These are phyloP conservation scores for Ascodesmis nigricans DNA, from an alignment of 495 filamentous ascomycete species.

Conservation along the genomic window DNA sequence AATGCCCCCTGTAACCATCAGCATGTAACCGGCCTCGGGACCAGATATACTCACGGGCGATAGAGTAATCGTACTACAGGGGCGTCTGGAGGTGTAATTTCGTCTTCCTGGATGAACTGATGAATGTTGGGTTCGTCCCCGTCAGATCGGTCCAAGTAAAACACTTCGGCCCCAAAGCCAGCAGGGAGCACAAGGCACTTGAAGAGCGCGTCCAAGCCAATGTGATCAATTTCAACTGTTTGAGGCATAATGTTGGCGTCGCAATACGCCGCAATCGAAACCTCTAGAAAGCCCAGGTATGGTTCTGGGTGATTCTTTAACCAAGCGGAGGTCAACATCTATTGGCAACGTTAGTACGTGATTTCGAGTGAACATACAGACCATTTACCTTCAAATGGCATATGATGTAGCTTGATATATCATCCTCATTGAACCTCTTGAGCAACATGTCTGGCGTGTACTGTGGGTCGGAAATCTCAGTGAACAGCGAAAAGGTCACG, in stretches of 20 bases:
- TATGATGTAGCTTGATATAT: constrained; percentile 48
- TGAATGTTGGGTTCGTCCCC: constrained; percentile 62
- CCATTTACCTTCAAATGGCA: constrained; percentile 40
- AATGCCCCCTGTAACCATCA: constrained; percentile 46
- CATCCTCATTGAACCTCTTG: constrained; percentile 52
- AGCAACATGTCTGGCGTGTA: constrained; percentile 29
- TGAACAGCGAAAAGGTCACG: constrained; percentile 44
- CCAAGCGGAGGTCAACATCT: constrained; percentile 72
- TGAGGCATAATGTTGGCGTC: constrained; percentile 45
- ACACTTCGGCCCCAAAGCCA: constrained; percentile 60
- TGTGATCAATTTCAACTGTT: constrained; percentile 67
- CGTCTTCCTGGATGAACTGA: constrained; percentile 33
- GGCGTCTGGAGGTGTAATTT: constrained; percentile 24
- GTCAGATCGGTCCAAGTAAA: constrained; percentile 75
- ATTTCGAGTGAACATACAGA: constrained; percentile 1
- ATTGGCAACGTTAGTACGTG: background rate
- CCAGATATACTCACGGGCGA: constrained; percentile 35
- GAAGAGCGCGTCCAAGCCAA: constrained; percentile 53
- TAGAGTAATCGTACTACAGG: constrained; percentile 36
- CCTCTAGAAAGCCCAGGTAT: constrained; percentile 44
- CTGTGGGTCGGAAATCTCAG: constrained; percentile 30
- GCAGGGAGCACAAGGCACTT: constrained; percentile 63
- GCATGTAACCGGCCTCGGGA: constrained; percentile 3
- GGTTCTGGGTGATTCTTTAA: constrained; percentile 48
- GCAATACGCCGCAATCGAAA: constrained; percentile 46